These are phyloP conservation scores for Cladochytrium replicatum DNA, from an alignment of 192 early-diverging fungal species.

Conservation along the genomic window DNA sequence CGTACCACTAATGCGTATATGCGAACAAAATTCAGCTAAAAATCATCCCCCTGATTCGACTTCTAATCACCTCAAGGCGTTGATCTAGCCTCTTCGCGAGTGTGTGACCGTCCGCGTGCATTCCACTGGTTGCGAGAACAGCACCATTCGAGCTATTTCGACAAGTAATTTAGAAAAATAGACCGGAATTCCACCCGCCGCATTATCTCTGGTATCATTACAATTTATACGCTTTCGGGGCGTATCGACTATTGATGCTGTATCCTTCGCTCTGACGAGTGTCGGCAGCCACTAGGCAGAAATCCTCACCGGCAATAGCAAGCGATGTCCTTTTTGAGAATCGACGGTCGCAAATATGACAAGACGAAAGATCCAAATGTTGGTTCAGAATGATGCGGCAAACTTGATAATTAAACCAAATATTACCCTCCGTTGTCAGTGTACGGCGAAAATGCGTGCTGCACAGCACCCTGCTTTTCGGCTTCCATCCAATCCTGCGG, in stretches of 20 bases:
- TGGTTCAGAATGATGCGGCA: neutral
- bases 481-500: too few species aligned
- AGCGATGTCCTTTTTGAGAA: slow-evolving; percentile 79
- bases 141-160: slow-evolving; percentile 59
- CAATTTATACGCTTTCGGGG: slow-evolving; percentile 83
- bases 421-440: slow-evolving; percentile 69
- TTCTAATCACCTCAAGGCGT: slow-evolving; percentile 64
- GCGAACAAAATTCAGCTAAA: slow-evolving; percentile 1
- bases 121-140: slow-evolving; percentile 77
- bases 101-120: slow-evolving; percentile 79
- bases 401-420: neutral
- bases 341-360: slow-evolving; percentile 5
- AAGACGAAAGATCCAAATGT: slow-evolving; percentile 1
- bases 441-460: slow-evolving; percentile 81
- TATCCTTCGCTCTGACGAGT: slow-evolving; percentile 93
- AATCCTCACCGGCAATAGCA: slow-evolving; percentile 93
- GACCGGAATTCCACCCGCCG: neutral
- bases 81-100: slow-evolving; percentile 75
- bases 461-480: slow-evolving; percentile 40
- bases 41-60: neutral
- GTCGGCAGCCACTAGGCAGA: slow-evolving; percentile 86
- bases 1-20: slow-evolving; percentile 60
- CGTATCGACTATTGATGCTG: slow-evolving; percentile 87
- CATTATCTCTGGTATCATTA: too few species aligned
- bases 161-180: neutral